Evolutionary conservation across 495 filamentous ascomycete species (phyloP).

Genomic region (Peziza echinospora): DNA sequence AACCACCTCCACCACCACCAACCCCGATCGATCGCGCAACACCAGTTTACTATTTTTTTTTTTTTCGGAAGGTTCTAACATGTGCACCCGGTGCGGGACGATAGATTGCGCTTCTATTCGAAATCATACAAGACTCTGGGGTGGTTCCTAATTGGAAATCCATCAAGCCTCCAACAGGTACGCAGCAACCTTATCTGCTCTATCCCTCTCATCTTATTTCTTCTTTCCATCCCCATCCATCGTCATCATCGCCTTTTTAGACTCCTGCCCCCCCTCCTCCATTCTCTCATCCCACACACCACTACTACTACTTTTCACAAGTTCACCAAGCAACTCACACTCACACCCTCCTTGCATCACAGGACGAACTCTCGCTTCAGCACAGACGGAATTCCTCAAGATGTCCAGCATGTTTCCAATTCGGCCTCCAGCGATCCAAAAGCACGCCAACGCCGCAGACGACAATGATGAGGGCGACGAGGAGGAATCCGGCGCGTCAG

Average conservation of each 20-base stretch:
- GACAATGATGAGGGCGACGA: background rate
- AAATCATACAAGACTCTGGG: conserved; percentile 13
- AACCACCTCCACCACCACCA: too few relatives aligned
- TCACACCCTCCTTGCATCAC: conserved; percentile 3
- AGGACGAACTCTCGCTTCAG: conserved; percentile 2
- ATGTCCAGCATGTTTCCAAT: background rate
- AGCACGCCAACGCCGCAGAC: too few relatives aligned
- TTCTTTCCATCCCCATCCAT: conserved; percentile 2
- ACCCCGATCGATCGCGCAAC: too few relatives aligned
- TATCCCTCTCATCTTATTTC: conserved; percentile 7
- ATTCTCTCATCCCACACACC: too few relatives aligned
- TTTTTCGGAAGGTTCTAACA: background rate
- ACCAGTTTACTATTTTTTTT: conserved; percentile 1
- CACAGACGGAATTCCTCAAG: conserved; percentile 9
- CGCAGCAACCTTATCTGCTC: conserved; percentile 3
- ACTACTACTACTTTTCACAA: conserved; percentile 4
- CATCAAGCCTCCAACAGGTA: conserved; percentile 14
- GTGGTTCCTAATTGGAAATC: conserved; percentile 14
- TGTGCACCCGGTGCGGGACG: background rate
- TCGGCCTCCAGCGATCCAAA: background rate
- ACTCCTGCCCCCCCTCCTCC: conserved; percentile 3
- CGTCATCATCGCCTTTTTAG: conserved; percentile 4
- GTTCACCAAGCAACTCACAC: conserved; percentile 2
- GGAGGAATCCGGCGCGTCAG: background rate
- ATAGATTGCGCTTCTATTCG: conserved; percentile 12